Base-by-base conservation (phyloP, 768 basidiomycete genomes). In the Trametes maxima region DNA sequence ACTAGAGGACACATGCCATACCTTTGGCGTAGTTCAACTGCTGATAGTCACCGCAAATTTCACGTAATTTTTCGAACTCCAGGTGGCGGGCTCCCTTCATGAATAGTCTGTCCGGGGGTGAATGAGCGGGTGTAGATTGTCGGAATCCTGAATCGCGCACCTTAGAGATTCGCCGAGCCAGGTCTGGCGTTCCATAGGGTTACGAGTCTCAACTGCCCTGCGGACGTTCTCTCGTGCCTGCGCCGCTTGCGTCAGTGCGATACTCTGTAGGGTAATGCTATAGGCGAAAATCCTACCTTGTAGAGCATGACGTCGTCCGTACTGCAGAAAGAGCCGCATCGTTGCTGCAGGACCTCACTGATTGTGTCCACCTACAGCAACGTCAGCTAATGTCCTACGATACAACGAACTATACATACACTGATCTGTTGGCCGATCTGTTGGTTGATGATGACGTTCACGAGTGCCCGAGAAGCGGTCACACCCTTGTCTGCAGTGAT, bases 301-400 rank as follows among this genome's bases (percentile, higher is more conserved):
- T 98, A 98, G 28, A 97, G 75, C 83, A 97, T 92, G 45, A 99
- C 97, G 75, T 99, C 97, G 70, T 98, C 97, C 2, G 95, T 89
- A 67, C 95, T 95, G 74, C 95, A 98, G 82, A 98, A 98, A 14
- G 95, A 93, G 2, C 96, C 95, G 67, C 97, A 99, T 72, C 94
- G 83, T 68, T 92, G 88, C 70, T 98, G 96, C 40, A 99, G 76
- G 44, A 95, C 87, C 68, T 98, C 95, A 71, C 94, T 96, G 73
- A 99, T 92, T 6, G 94, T 92, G 74, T 99, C 97, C 64, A 99
- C 92, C 95, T 96, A 54, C 2, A 19, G 1, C 8, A 16, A 11
- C 17, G 25, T 17, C 21, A 16, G 21, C 5, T 5, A 10, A 24
- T 53, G 17, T 42, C 39, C 24, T 33, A 21, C 5, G 7, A 12